A percentile compares a stretch with the other conserved stretches of the same genome.
Evolutionary conservation across 306 rosid genomes (phyloP).

Genomic region (Cicer chorassanicum): DNA sequence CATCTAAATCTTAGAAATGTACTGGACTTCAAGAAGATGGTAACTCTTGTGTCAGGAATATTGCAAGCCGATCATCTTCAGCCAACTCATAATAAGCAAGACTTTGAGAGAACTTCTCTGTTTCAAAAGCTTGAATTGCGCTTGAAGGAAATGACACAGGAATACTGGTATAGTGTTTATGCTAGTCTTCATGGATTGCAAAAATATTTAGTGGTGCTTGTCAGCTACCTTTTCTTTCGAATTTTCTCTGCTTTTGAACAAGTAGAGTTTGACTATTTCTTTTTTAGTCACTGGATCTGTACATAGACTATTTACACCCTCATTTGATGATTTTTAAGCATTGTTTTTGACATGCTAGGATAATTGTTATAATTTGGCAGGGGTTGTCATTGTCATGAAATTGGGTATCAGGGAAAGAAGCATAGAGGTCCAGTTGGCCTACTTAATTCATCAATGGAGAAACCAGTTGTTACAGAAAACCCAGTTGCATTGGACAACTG

Average conservation of each 20-base stretch:
- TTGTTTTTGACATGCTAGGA: slow-evolving; percentile 38
- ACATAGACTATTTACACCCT: background rate
- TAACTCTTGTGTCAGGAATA: slow-evolving; percentile 58
- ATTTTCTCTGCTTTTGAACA: slow-evolving; percentile 17
- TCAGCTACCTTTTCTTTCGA: slow-evolving; percentile 18
- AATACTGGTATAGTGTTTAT: slow-evolving; percentile 71
- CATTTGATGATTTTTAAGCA: slow-evolving; percentile 2
- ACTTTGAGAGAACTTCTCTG: slow-evolving; percentile 82
- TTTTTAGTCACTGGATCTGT: slow-evolving; percentile 3
- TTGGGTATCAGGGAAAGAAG: slow-evolving; percentile 67
- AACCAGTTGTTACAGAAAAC: slow-evolving; percentile 42
- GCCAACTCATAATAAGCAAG: slow-evolving; percentile 94
- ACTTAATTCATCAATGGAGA: slow-evolving; percentile 24
- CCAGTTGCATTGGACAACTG: slow-evolving; percentile 38
- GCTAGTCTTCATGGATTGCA: slow-evolving; percentile 18
- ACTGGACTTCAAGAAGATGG: slow-evolving; percentile 20
- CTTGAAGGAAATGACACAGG: slow-evolving; percentile 79
- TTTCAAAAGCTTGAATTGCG: slow-evolving; percentile 87
- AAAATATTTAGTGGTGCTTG: slow-evolving; percentile 18
- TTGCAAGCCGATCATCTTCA: slow-evolving; percentile 74
- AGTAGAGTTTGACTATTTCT: slow-evolving; percentile 24
- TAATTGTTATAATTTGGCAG: slow-evolving; percentile 51
- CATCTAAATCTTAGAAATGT: slow-evolving; percentile 26
- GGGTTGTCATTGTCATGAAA: slow-evolving; percentile 66
- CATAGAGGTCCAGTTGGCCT: slow-evolving; percentile 19